Conservation (phyloP, 306 rosid species). For the Bauhinia variegata region DNA sequence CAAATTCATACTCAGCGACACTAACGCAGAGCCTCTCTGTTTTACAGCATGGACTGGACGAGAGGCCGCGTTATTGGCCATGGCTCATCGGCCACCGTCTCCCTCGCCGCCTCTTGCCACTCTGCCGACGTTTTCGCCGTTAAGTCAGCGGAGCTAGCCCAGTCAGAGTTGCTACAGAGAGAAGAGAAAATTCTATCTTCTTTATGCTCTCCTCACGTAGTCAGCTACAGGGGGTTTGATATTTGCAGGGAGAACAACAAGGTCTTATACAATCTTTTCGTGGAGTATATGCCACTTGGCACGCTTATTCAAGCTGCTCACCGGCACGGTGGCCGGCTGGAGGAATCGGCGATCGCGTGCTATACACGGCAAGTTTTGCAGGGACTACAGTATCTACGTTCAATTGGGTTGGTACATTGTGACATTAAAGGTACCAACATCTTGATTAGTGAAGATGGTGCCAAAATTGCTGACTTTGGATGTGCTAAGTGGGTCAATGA, state of each 20-base stretch:
- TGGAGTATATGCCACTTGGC: slow-evolving; percentile 73
- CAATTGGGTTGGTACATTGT: slow-evolving; percentile 76
- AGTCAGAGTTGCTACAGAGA: slow-evolving; percentile 53
- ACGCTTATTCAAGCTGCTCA: slow-evolving; percentile 44
- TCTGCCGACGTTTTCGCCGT: slow-evolving; percentile 57
- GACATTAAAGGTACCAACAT: slow-evolving; percentile 83
- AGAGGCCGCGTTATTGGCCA: slow-evolving; percentile 73
- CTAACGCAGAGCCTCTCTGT: slow-evolving; percentile 1
- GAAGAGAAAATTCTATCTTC: slow-evolving; percentile 71
- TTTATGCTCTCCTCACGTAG: slow-evolving; percentile 58
- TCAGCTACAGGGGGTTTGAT: slow-evolving; percentile 66
- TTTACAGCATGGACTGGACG: slow-evolving; percentile 67
- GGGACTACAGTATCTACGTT: slow-evolving; percentile 75
- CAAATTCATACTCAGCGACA: slow-evolving; percentile 7
- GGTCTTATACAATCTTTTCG: slow-evolving; percentile 65
- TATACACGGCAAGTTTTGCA: slow-evolving; percentile 53
- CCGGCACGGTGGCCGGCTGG: slow-evolving; percentile 45
- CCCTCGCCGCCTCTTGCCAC: slow-evolving; percentile 46
- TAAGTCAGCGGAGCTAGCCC: slow-evolving; percentile 65
- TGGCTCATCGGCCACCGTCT: slow-evolving; percentile 84
- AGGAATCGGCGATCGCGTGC: slow-evolving; percentile 37
- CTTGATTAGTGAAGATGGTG: slow-evolving; percentile 61
- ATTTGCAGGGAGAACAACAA: slow-evolving; percentile 55
- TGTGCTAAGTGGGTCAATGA: slow-evolving; percentile 56
- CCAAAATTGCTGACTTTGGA: slow-evolving; percentile 83